Conservation (phyloP, 2,329 filamentous ascomycete genomes). For the Aureobasidium sp. region DNA sequence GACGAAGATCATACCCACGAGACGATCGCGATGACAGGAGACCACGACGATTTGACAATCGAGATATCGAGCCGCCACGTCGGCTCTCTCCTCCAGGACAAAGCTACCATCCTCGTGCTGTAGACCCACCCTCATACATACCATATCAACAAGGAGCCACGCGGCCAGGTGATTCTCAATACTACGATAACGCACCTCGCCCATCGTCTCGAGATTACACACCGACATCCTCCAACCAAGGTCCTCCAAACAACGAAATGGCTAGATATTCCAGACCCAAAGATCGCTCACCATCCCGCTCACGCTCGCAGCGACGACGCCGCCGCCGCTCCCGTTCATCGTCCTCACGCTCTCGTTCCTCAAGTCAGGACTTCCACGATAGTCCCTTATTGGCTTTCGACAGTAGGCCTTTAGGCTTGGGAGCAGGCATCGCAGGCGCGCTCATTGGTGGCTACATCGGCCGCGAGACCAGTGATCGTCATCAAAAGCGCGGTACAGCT, state of each 20-base stretch:
- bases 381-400: not conserved
- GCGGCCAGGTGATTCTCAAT: not conserved
- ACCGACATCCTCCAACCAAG: not conserved
- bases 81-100: not conserved
- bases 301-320: not conserved
- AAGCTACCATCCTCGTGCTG: not conserved
- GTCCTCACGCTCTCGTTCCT: not conserved
- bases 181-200: not conserved
- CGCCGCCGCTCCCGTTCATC: not conserved
- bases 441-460: constrained; percentile 6
- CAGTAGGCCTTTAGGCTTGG: not conserved
- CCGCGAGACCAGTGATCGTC: constrained; percentile 5
- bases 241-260: not conserved
- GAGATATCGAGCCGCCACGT: not conserved
- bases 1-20: not conserved
- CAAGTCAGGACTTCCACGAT: not conserved
- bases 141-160: not conserved
- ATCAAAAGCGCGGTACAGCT: not conserved
- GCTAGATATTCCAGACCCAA: not conserved
- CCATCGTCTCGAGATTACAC: not conserved
- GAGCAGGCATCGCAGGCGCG: constrained; percentile 5
- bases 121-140: not conserved
- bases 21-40: not conserved
- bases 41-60: not conserved
- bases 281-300: not conserved